These are phyloP conservation scores for Geosiphon pyriformis DNA, from an alignment of 192 early-diverging fungal species.

Conservation along the genomic window DNA sequence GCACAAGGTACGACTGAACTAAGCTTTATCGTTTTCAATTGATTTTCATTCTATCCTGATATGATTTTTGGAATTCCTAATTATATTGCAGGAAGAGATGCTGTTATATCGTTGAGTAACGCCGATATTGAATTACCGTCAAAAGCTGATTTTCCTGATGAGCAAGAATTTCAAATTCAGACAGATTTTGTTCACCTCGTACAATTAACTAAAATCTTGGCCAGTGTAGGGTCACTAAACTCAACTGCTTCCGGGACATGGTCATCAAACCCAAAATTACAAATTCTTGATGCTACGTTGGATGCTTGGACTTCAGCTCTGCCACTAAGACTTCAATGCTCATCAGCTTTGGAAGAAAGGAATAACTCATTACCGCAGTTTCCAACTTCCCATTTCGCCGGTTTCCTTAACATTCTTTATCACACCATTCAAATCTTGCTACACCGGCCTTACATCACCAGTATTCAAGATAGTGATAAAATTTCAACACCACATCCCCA, in stretches of 20 bases:
- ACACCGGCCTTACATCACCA: constrained; percentile 42
- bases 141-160: constrained; percentile 19
- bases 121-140: constrained; percentile 23
- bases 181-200: constrained; percentile 23
- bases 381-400: constrained; percentile 38
- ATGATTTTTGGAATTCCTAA: background rate
- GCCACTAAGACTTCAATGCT: constrained; percentile 31
- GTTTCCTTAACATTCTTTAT: constrained; percentile 52
- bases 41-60: background rate
- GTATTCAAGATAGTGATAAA: constrained; percentile 17
- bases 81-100: constrained; percentile 6
- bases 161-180: constrained; percentile 17
- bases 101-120: constrained; percentile 27
- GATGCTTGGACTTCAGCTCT: constrained; percentile 36
- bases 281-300: constrained; percentile 33
- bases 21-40: too few species aligned
- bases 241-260: constrained; percentile 26
- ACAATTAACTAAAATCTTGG: constrained; percentile 8
- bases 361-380: constrained; percentile 5
- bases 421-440: constrained; percentile 45
- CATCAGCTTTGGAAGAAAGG: constrained; percentile 22
- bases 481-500: constrained; percentile 32
- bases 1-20: constrained; percentile 20
- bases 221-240: constrained; percentile 14
- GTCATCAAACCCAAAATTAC: constrained; percentile 36